Conservation (phyloP, 2,329 filamentous ascomycete species). For the Trichophyton verrucosum region DNA sequence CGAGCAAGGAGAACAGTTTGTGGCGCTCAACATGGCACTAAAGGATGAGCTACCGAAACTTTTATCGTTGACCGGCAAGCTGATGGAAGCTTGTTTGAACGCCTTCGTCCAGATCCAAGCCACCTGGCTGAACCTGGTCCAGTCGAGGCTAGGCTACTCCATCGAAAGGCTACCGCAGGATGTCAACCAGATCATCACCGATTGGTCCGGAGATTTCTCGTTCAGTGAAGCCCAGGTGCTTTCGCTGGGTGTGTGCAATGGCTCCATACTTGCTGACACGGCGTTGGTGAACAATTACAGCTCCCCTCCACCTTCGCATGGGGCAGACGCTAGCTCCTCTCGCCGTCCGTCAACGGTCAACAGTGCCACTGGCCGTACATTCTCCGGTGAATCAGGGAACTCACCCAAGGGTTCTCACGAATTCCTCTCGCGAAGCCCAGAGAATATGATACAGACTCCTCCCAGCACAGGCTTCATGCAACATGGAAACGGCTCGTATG, state of each 20-base stretch:
- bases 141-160: slow-evolving; percentile 59
- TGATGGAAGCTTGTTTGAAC: slow-evolving; percentile 70
- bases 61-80: slow-evolving; percentile 64
- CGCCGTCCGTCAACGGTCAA: slow-evolving; percentile 40
- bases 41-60: slow-evolving; percentile 85
- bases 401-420: slow-evolving; percentile 54
- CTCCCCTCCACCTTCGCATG: slow-evolving; percentile 38
- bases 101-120: slow-evolving; percentile 77
- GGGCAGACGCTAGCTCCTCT: slow-evolving; percentile 27
- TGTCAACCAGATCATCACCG: slow-evolving; percentile 58
- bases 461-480: slow-evolving; percentile 4
- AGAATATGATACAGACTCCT: slow-evolving; percentile 50
- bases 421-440: slow-evolving; percentile 48
- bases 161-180: slow-evolving; percentile 56
- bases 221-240: slow-evolving; percentile 61
- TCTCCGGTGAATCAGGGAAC: slow-evolving; percentile 51
- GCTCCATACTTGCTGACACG: slow-evolving; percentile 48
- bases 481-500: slow-evolving; percentile 21
- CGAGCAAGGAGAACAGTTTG: slow-evolving; percentile 78
- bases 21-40: slow-evolving; percentile 80
- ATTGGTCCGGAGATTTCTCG: slow-evolving; percentile 68
- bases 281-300: slow-evolving; percentile 47
- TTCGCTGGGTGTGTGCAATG: slow-evolving; percentile 66
- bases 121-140: slow-evolving; percentile 71
- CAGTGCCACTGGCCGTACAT: slow-evolving; percentile 40